Base-by-base conservation (phyloP, 2,329 filamentous ascomycete species). In the Colletotrichum sp. region DNA sequence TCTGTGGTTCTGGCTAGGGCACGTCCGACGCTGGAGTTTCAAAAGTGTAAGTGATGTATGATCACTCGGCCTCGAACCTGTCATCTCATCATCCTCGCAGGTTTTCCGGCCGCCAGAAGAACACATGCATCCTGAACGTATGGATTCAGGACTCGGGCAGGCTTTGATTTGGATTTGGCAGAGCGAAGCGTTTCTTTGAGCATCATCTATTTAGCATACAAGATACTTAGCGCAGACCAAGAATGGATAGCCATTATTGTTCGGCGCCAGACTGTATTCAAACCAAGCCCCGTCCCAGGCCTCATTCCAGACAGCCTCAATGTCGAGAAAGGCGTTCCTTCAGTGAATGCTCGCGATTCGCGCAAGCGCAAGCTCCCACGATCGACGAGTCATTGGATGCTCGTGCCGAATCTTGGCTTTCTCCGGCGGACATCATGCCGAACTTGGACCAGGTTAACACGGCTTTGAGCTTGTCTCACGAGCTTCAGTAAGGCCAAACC, bases 1-100 rank as follows among this genome's bases (percentile, higher is more conserved):
- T 72, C n/a, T 74, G 72, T 21, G 72, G 68, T n/a, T 74, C 72
- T 21, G 72, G 72, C 11, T 74, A 58, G n/a, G 27, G 8, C 12
- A 27, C 2, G 7, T 11, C 24, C 31, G 24, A 11, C 21, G 13
- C 6, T 27, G 64, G 16, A 31, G 16, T 72, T 47, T 58, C 58
- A 38, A 16, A 43, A 62, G 57, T 36, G 66, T 73, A 33, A 36
- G 70, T 61, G 63, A 24, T 13, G 47, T 29, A 59, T 27, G 6
- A 9, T 33, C 21, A 9, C 21, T 38, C n/a, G 8, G n/a, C 29
- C 27, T 7, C 9, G 8, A 29, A 12, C 27, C 16, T 18, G 31
- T 24, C 65, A 29, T 58, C 70, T 72, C 65, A 69, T 69, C 33
- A 62, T 38, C 21, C 13, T 38, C 15, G 18, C 31, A 59, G 57